Evolutionary conservation across 2,329 filamentous ascomycete species (phyloP), one percentile per base, ranked within the genome.

Genomic region (Xylariaceae sp.): DNA sequence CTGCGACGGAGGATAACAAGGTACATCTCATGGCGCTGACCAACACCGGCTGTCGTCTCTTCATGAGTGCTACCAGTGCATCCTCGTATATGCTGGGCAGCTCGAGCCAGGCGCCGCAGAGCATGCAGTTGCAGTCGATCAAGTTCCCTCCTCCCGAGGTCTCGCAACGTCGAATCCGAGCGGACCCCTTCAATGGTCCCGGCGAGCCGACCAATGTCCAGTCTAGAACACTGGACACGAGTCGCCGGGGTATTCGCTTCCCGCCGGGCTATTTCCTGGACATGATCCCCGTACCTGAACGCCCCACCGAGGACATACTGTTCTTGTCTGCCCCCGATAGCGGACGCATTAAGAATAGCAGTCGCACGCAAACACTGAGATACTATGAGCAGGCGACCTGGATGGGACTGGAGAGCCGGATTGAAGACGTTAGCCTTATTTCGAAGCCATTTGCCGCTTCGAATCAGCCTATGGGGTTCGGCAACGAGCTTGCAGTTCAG

Each of bases 41-140:
- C 0, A 88, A 88, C 60, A 95, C 91, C 0, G 94, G 95, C 17
- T 96, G 92, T 71, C 86, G 94, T 18, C 84, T 99, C 3, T 97
- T 94, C 72, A 81, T 99, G 56, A 97, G 92, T 70, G 91, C 93
- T 4, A 96, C 92, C 0, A 88, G 88, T 64, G 88, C 90, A 15
- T 84, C 85, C 1, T 88, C 80, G 0, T 87, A 88, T 76, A 82
- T 80, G 72, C 79, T 84, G 35, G 82, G 81, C 11, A 80, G 83
- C 17, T 81, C 83, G 6, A 87, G 81, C 60, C 73, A 80, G 59
- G 86, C 89, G 0, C 92, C 94, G 0, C 92, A 90, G 67, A 97
- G 91, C 74, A 97, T 99, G 91, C 92, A 97, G 73, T 86, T 97
- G n/a, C 89, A 95, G 67, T 94, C 96, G 70, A 90, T 99, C 74